Percentiles rank a stretch among this genome's conserved stretches.
Conservation (phyloP, 129 eudicot species). For the Logfia minima region DNA sequence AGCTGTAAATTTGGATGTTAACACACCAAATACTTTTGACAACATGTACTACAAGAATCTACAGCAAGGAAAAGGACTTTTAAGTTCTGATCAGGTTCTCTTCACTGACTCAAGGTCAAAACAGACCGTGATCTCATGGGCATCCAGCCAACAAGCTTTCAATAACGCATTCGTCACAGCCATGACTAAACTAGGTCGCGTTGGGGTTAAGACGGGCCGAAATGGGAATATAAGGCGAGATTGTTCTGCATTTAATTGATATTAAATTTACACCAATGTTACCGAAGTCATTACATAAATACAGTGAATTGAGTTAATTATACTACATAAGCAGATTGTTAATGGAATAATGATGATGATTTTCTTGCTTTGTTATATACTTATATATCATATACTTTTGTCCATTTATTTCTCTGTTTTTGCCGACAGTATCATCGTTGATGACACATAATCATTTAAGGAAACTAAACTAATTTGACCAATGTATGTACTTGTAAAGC, state of each 20-base stretch:
- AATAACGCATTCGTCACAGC: conserved; percentile 54
- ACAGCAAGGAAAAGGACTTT: conserved; percentile 66
- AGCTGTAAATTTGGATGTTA: conserved; percentile 80
- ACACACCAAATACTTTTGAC: conserved; percentile 71
- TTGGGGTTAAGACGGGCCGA: conserved; percentile 75
- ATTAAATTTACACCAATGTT: background rate
- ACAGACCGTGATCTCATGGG: conserved; percentile 60
- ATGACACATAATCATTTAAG: background rate
- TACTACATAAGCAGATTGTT: background rate
- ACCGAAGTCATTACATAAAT: conserved; percentile 1
- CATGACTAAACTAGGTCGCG: conserved; percentile 76
- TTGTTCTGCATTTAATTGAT: conserved; percentile 63
- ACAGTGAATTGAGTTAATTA: background rate
- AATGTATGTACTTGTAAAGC: background rate
- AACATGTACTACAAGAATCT: conserved; percentile 67
- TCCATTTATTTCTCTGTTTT: conserved; percentile 3
- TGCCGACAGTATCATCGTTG: background rate
- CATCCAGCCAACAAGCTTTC: conserved; percentile 49
- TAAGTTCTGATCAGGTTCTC: conserved; percentile 85
- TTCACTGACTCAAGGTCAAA: conserved; percentile 66
- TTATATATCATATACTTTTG: background rate
- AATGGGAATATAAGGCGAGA: conserved; percentile 76
- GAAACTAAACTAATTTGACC: background rate
- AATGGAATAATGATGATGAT: background rate
- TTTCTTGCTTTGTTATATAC: background rate